Base-by-base conservation (phyloP, 2,329 filamentous ascomycete genomes). In the Xylariaceae sp. region DNA sequence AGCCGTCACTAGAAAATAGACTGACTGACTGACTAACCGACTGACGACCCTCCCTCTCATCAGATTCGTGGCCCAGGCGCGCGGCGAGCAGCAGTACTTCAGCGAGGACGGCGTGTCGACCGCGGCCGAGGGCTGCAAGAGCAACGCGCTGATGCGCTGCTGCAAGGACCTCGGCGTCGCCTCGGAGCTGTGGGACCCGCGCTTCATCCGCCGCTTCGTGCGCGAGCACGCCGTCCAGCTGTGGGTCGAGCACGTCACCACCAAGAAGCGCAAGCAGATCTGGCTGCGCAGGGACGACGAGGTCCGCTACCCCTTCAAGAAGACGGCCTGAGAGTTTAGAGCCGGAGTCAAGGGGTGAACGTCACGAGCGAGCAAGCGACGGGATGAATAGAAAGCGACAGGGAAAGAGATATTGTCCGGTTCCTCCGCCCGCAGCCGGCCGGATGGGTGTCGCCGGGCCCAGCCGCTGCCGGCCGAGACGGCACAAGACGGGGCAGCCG, bases 111-210 rank as follows among this genome's bases (percentile, higher is more conserved):
- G 83, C 35, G 88, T 98, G 43, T 88, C 92, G 17, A 94, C 89
- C 2, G 89, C 92, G 7, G 89, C 89, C 39, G 92, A 98, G 63
- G 92, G 92, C 33, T 94, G 88, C 72, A 95, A 95, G 64, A 94
- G 88, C 43, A 98, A 98, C 57, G 92, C 92, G 10, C 71, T 98
- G 46, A 93, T 96, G 80, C 84, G 92, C 38, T 96, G 90, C 72
- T 96, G 92, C 70, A 98, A 98, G 67, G 92, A 98, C 59, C 66
- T 98, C 19, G 92, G 92, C 22, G 83, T 98, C 45, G 92, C 87
- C 2, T 89, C 83, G 44, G 92, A 98, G 63, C 73, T 98, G 14
- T 98, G 92, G 92, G 92, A 98, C 64, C 92, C 92, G 22, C 70
- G 84, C 35, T 98, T 83, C 64, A 87, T 96, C 45, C 77, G 84